phyloP scores from a whole-genome alignment of 1,284 basidiomycete species.

The Porogramme epimiltina region DNA sequence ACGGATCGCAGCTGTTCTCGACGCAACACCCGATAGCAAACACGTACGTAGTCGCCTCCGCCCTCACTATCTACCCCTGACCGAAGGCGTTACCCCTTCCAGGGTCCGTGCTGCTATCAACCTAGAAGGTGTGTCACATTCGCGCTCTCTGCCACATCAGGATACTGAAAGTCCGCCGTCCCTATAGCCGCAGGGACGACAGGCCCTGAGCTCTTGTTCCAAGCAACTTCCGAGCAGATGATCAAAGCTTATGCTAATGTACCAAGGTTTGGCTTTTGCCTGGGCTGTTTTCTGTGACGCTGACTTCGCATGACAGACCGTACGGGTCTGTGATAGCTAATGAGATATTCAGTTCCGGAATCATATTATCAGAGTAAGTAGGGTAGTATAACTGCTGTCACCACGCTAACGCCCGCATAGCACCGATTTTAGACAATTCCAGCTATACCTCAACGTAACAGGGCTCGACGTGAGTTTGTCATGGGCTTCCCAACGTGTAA shows the following conservation, averaged over 20 bases:
- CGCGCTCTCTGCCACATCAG: neutral
- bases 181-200: constrained; percentile 79
- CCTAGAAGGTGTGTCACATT: constrained; percentile 67
- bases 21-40: constrained; percentile 80
- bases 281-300: neutral
- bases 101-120: constrained; percentile 91
- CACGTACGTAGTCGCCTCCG: constrained; percentile 50
- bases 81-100: constrained; percentile 2
- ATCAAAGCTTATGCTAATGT: constrained; percentile 88
- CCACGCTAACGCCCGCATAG: constrained; percentile 38
- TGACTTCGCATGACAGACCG: constrained; percentile 50
- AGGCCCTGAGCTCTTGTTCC: constrained; percentile 92
- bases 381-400: neutral
- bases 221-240: constrained; percentile 95
- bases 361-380: constrained; percentile 86
- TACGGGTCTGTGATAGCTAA: constrained; percentile 92
- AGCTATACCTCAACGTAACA: constrained; percentile 86
- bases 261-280: constrained; percentile 54
- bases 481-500: too few species aligned
- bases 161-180: neutral
- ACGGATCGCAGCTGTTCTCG: constrained; percentile 91
- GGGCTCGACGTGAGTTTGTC: constrained; percentile 72
- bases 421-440: constrained; percentile 94
- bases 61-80: neutral
- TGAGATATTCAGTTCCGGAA: constrained; percentile 92